These are phyloP conservation scores for Erythrobasidium hasegawianum DNA, from an alignment of 1,284 basidiomycete genomes.

Conservation along the genomic window DNA sequence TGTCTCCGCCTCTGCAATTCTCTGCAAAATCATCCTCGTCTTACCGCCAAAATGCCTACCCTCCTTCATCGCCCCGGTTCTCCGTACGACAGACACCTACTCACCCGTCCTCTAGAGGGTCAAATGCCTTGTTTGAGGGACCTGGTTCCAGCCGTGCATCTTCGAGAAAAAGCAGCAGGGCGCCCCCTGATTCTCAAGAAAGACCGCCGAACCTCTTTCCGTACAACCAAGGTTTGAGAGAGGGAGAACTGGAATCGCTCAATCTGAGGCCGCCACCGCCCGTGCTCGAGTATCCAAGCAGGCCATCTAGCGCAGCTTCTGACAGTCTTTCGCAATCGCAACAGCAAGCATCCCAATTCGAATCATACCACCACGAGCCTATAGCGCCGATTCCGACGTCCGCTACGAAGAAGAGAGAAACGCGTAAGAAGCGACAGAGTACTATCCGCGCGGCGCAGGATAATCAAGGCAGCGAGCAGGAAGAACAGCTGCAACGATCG, in stretches of 20 bases:
- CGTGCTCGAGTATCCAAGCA: background rate
- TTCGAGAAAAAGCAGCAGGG: constrained; percentile 8
- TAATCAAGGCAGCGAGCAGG: background rate
- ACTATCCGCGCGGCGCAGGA: background rate
- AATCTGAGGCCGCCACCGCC: background rate
- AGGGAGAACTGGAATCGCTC: background rate
- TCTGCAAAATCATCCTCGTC: background rate
- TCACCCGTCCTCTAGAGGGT: background rate
- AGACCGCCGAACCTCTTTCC: background rate
- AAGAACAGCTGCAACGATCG: background rate
- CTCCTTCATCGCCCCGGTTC: background rate
- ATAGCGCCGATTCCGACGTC: too few species aligned
- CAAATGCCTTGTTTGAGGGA: background rate
- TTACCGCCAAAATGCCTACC: background rate
- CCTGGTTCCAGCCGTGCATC: constrained; percentile 12
- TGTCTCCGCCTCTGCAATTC: background rate
- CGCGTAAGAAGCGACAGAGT: background rate
- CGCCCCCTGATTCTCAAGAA: background rate
- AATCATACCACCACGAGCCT: background rate
- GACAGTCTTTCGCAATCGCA: background rate
- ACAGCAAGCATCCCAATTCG: background rate
- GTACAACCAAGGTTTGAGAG: background rate
- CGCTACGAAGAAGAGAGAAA: background rate
- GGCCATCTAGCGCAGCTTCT: background rate
- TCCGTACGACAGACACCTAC: background rate